phyloP scores from a whole-genome alignment of 805 yeast species.

The Lipomyces kockii region DNA sequence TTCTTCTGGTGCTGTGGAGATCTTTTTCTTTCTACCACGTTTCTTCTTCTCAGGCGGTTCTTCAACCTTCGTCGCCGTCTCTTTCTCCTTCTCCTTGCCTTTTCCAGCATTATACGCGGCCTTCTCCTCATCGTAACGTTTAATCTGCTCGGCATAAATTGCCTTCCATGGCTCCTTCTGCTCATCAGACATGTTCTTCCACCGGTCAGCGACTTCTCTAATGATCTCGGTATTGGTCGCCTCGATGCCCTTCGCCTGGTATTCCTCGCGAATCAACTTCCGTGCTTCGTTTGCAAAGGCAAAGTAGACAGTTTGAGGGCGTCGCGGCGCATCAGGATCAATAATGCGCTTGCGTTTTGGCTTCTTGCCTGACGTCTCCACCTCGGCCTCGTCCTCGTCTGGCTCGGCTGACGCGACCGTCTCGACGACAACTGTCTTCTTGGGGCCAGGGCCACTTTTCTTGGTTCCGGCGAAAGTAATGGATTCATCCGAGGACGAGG shows the following conservation, averaged over 20 bases:
- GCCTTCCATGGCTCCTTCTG: slow-evolving; percentile 76
- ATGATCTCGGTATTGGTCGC: slow-evolving; percentile 73
- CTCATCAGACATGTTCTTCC: slow-evolving; percentile 72
- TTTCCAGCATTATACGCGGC: slow-evolving; percentile 54
- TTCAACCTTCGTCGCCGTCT: background rate
- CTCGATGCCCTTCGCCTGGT: slow-evolving; percentile 61
- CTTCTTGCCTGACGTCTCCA: slow-evolving; percentile 44
- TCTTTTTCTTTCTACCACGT: slow-evolving; percentile 1
- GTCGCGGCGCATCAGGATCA: slow-evolving; percentile 96
- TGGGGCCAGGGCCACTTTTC: slow-evolving; percentile 10
- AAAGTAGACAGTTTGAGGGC: slow-evolving; percentile 88
- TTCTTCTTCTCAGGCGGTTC: slow-evolving; percentile 13
- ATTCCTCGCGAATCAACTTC: slow-evolving; percentile 69
- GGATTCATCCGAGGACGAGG: slow-evolving; percentile 38
- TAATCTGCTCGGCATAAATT: slow-evolving; percentile 53
- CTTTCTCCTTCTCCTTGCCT: slow-evolving; percentile 41
- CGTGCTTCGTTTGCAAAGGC: slow-evolving; percentile 76
- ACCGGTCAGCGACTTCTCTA: slow-evolving; percentile 73
- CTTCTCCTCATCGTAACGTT: slow-evolving; percentile 53
- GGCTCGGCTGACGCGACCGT: slow-evolving; percentile 20
- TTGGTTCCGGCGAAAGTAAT: slow-evolving; percentile 31
- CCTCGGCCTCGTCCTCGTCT: slow-evolving; percentile 35
- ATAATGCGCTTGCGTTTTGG: slow-evolving; percentile 58
- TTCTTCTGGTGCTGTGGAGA: slow-evolving; percentile 9
- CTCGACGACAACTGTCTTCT: slow-evolving; percentile 11